phyloP scores from a whole-genome alignment of 75 land plant species.

The Pinus tabuliformis region DNA sequence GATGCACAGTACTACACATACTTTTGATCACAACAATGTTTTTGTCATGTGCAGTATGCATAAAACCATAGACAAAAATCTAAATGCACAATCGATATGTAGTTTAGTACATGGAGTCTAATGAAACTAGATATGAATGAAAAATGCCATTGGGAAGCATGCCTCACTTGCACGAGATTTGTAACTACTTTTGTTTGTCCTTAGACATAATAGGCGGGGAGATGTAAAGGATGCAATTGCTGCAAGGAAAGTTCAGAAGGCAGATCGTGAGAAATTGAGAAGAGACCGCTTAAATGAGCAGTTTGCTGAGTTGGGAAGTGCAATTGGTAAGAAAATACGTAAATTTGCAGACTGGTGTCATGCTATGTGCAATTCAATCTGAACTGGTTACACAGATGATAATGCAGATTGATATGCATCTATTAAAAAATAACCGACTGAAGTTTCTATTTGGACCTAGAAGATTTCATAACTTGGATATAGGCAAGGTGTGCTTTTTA shows the following conservation, averaged over 20 bases:
- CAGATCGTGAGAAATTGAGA: constrained; percentile 91
- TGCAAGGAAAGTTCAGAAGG: constrained; percentile 86
- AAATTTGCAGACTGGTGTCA: neutral
- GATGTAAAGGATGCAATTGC: constrained; percentile 14
- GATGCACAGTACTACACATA: too few relatives aligned
- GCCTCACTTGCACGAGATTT: too few relatives aligned
- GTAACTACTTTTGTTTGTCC: too few relatives aligned
- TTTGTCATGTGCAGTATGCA: too few relatives aligned
- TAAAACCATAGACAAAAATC: too few relatives aligned
- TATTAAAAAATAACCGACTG: neutral
- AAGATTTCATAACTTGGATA: neutral
- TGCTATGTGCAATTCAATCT: neutral
- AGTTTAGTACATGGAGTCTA: too few relatives aligned
- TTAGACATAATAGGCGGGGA: neutral
- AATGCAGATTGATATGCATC: neutral
- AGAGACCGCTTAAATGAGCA: constrained; percentile 94
- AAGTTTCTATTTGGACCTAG: neutral
- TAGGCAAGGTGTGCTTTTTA: neutral
- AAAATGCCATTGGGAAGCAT: too few relatives aligned
- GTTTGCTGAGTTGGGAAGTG: constrained; percentile 79
- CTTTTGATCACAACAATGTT: too few relatives aligned
- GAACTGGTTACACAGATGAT: neutral
- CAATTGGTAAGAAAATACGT: constrained; percentile 46
- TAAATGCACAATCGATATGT: too few relatives aligned
- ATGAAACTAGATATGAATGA: too few relatives aligned